These are phyloP conservation scores for Populus nigra DNA, from an alignment of 345 rosid species.

Conservation along the genomic window DNA sequence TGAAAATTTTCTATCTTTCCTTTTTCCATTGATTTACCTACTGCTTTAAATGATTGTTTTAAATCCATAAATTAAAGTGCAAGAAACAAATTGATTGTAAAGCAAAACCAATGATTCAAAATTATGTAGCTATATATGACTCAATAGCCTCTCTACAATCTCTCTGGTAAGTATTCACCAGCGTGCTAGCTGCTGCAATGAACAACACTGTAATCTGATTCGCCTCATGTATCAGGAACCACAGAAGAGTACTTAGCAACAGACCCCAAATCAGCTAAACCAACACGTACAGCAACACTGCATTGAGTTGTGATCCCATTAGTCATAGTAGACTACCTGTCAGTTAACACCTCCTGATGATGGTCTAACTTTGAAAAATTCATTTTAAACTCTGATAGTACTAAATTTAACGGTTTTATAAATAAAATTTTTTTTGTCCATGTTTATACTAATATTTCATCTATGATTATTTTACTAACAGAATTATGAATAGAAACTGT, in stretches of 20 bases:
- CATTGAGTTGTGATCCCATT: neutral
- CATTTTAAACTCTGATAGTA: constrained; percentile 20
- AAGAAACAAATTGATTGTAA: too few species aligned
- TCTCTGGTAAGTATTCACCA: constrained; percentile 23
- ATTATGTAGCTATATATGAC: constrained; percentile 35
- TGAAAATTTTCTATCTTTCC: too few species aligned
- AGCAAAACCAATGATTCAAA: neutral
- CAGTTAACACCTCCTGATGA: constrained; percentile 16
- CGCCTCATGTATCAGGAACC: constrained; percentile 15
- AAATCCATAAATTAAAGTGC: too few species aligned
- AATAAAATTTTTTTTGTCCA: too few species aligned
- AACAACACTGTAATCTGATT: constrained; percentile 36
- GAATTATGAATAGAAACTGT: too few species aligned
- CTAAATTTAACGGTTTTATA: too few species aligned
- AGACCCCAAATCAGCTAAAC: constrained; percentile 19
- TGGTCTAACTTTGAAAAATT: constrained; percentile 24
- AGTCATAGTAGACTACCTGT: constrained; percentile 16
- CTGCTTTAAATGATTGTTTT: too few species aligned
- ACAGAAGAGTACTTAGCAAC: neutral
- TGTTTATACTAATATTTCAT: too few species aligned
- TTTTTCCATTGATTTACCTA: too few species aligned
- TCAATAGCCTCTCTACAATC: constrained; percentile 47
- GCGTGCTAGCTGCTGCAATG: constrained; percentile 49
- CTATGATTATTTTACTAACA: too few species aligned
- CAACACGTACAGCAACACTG: neutral